Conservation (phyloP, 192 early-diverging fungal species). For the Haplosporangium gracile region DNA sequence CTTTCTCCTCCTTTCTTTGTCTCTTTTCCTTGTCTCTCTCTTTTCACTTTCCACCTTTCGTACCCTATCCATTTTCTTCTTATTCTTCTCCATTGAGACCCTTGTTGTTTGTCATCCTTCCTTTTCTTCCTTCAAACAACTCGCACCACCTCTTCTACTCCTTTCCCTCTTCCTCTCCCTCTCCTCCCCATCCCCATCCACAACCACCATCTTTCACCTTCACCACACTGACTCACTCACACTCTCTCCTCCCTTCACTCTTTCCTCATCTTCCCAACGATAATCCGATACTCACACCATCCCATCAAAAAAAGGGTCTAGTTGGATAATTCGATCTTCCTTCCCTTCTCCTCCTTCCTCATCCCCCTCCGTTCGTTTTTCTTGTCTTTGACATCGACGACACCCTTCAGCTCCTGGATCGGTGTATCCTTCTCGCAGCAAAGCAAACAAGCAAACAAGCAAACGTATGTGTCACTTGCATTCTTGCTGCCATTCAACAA, state of each 20-base stretch:
- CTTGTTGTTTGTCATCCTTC: constrained; percentile 5
- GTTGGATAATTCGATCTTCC: neutral
- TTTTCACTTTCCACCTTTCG: neutral
- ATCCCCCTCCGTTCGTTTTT: neutral
- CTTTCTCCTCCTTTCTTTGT: neutral
- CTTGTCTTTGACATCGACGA: neutral
- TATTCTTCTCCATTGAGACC: neutral
- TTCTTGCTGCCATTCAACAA: too few relatives aligned
- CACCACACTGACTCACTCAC: neutral
- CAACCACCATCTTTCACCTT: neutral
- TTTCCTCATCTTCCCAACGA: neutral
- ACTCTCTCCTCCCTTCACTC: neutral
- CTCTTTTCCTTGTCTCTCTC: neutral
- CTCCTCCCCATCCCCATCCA: neutral
- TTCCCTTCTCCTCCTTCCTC: neutral
- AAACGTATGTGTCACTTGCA: too few relatives aligned
- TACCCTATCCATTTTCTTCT: neutral
- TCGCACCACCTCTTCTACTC: neutral
- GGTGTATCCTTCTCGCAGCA: neutral
- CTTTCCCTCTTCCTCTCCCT: neutral
- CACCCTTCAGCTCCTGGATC: neutral
- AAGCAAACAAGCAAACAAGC: too few relatives aligned
- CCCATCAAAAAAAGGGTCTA: neutral
- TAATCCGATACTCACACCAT: neutral
- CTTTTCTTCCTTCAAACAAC: neutral